phyloP scores from a whole-genome alignment of 1,139 yeast species.

The Debaryomyces robertsiae region DNA sequence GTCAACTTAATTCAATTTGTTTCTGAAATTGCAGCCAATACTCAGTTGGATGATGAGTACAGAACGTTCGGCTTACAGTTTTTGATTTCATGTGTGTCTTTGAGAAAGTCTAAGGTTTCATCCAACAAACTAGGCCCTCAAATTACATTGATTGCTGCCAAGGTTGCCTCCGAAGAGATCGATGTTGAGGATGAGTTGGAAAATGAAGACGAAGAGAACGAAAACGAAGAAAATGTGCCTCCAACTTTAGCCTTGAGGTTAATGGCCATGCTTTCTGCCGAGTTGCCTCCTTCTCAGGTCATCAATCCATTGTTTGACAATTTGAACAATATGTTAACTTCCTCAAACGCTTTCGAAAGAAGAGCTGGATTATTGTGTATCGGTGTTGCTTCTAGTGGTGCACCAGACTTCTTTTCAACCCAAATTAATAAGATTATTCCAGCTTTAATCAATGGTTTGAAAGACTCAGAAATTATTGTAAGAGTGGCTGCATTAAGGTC shows the following conservation, averaged over 20 bases:
- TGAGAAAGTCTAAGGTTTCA: constrained; percentile 68
- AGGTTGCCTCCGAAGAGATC: constrained; percentile 78
- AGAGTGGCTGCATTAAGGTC: constrained; percentile 86
- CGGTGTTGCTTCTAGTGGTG: constrained; percentile 86
- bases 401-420: constrained; percentile 86
- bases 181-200: constrained; percentile 73
- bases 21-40: constrained; percentile 72
- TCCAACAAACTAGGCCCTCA: constrained; percentile 77
- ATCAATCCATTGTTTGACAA: constrained; percentile 76
- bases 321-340: constrained; percentile 60
- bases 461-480: constrained; percentile 76
- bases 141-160: constrained; percentile 71
- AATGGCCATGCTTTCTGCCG: constrained; percentile 74
- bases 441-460: constrained; percentile 72
- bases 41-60: constrained; percentile 73
- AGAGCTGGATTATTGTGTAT: constrained; percentile 85
- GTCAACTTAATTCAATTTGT: constrained; percentile 70
- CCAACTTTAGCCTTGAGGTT: constrained; percentile 78
- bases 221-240: constrained; percentile 88
- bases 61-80: constrained; percentile 86
- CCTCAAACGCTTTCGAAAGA: constrained; percentile 73
- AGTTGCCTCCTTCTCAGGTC: constrained; percentile 91
- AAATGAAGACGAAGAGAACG: constrained; percentile 85
- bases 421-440: constrained; percentile 77
- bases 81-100: constrained; percentile 72